Evolutionary conservation across 148 eudicot species (phyloP).

Genomic region (Pouteria glomerata): DNA sequence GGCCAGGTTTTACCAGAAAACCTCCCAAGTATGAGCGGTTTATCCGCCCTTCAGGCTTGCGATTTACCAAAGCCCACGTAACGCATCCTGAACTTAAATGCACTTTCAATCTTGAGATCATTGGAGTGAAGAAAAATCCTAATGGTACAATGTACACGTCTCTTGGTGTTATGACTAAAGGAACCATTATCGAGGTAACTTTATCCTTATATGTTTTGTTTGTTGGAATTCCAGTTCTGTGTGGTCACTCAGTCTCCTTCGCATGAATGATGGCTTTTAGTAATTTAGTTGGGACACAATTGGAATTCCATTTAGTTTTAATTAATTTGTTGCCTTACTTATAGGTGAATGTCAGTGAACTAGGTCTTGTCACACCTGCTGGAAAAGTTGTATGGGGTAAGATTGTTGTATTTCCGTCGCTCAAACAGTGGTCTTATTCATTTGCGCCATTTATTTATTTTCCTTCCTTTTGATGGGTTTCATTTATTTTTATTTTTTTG

Average conservation of each 20-base stretch:
- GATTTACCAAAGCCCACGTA: conserved; percentile 93
- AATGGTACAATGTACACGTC: conserved; percentile 93
- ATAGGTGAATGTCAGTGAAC: conserved; percentile 92
- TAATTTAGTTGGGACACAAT: neutral
- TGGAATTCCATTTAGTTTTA: neutral
- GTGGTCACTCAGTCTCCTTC: neutral
- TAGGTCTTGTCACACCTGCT: conserved; percentile 95
- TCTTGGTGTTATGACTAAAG: conserved; percentile 90
- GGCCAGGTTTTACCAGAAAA: conserved; percentile 86
- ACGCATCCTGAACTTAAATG: conserved; percentile 96
- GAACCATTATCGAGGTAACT: conserved; percentile 87
- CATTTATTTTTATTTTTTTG: conserved; percentile 10
- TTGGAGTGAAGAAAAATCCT: conserved; percentile 93
- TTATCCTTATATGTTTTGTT: neutral
- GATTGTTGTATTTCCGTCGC: conserved; percentile 6
- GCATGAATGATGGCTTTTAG: neutral
- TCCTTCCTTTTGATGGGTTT: neutral
- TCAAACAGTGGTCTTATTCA: neutral
- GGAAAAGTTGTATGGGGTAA: conserved; percentile 99
- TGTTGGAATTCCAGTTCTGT: neutral
- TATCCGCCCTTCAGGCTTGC: conserved; percentile 81
- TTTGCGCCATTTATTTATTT: neutral
- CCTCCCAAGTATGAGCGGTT: conserved; percentile 98
- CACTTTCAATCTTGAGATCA: conserved; percentile 97
- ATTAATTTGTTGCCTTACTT: neutral